Conservation (phyloP, 192 early-diverging fungal genomes). For the Coemansia sp. region DNA sequence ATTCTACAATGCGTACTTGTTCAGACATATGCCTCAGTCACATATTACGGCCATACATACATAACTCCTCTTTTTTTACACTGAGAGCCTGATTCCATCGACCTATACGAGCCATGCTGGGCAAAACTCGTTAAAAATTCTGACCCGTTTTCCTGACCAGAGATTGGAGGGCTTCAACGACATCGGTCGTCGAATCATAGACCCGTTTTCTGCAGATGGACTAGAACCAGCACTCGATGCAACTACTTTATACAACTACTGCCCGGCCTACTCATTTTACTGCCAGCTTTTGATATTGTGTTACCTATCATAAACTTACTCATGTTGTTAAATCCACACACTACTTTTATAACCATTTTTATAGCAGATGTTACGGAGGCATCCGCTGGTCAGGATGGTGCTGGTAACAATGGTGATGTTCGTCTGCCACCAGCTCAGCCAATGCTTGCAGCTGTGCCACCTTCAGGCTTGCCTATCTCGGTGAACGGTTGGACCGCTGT, state of each 20-base stretch:
- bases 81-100: too few species aligned
- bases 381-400: neutral
- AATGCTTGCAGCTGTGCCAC: constrained; percentile 9
- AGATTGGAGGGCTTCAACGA: too few species aligned
- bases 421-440: constrained; percentile 34
- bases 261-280: too few species aligned
- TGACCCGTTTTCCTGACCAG: neutral
- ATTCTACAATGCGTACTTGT: too few species aligned
- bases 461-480: constrained; percentile 14
- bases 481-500: constrained; percentile 29
- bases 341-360: neutral
- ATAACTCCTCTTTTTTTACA: too few species aligned
- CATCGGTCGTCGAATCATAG: too few species aligned
- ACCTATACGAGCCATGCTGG: neutral
- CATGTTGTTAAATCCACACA: too few species aligned
- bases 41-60: too few species aligned
- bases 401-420: neutral
- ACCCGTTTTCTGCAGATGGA: too few species aligned
- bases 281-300: too few species aligned
- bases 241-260: neutral
- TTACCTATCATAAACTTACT: too few species aligned
- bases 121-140: neutral
- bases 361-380: constrained; percentile 13
- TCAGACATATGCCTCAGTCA: too few species aligned
- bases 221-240: neutral